Conservation (phyloP, 257 asterid genomes). For the Solanum chiquidenum region DNA sequence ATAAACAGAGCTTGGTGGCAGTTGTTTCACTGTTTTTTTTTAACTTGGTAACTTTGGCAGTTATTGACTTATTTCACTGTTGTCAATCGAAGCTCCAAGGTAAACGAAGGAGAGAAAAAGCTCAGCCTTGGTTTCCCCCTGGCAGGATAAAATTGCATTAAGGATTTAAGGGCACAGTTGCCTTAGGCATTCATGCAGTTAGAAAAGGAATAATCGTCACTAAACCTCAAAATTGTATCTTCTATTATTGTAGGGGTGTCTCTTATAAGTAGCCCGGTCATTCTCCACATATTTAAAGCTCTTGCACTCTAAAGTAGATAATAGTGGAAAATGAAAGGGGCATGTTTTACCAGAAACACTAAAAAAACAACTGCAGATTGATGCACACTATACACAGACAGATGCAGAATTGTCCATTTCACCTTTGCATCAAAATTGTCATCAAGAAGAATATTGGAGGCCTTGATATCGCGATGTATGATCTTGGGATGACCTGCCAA, state of each 20-base stretch:
- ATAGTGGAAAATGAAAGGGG: neutral
- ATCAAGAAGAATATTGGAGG: conserved; percentile 77
- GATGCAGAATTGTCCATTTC: neutral
- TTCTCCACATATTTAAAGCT: neutral
- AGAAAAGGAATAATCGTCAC: neutral
- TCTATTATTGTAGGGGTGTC: neutral
- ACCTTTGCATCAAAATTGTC: conserved; percentile 79
- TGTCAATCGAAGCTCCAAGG: neutral
- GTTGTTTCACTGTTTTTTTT: neutral
- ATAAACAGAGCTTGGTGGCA: neutral
- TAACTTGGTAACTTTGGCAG: neutral
- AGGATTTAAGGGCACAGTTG: neutral
- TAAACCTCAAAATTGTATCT: neutral
- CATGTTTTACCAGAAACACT: neutral
- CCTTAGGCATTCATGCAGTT: neutral
- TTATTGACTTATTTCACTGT: neutral
- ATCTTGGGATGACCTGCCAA: conserved; percentile 76
- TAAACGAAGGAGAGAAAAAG: neutral
- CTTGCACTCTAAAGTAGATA: neutral
- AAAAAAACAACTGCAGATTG: neutral
- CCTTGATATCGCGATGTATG: conserved; percentile 87
- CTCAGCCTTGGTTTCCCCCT: neutral
- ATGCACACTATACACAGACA: neutral
- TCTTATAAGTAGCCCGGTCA: neutral
- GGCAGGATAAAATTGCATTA: neutral